Conservation (phyloP, 805 yeast genomes). For the Teunomyces barrocoloradensis region DNA sequence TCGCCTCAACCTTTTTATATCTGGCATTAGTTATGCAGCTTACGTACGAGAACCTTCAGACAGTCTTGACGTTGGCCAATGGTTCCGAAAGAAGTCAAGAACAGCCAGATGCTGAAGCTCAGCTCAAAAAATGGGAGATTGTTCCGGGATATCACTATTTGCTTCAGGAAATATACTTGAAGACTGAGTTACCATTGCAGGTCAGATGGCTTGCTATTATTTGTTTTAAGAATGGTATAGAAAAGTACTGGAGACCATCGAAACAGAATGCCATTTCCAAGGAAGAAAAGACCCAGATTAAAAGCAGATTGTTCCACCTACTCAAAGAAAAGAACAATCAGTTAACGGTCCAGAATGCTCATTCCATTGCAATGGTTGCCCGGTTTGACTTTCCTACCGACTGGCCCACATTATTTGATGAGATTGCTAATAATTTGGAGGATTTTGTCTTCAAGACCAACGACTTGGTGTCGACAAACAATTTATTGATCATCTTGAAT, state of each 20-base stretch:
- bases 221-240: conserved; percentile 84
- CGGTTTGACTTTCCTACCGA: conserved; percentile 82
- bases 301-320: conserved; percentile 53
- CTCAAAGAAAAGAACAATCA: conserved; percentile 72
- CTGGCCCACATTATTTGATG: conserved; percentile 82
- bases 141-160: conserved; percentile 56
- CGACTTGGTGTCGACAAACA: conserved; percentile 55
- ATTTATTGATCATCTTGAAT: conserved; percentile 64
- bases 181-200: conserved; percentile 56
- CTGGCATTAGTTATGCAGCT: neutral
- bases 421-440: conserved; percentile 46
- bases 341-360: conserved; percentile 79
- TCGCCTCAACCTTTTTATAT: neutral
- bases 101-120: conserved; percentile 67
- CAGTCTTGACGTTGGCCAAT: conserved; percentile 22
- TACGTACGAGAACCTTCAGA: neutral
- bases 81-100: conserved; percentile 44
- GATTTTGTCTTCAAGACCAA: conserved; percentile 38
- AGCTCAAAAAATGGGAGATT: conserved; percentile 67
- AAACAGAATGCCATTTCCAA: conserved; percentile 48
- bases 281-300: conserved; percentile 70
- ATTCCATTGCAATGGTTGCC: conserved; percentile 73
- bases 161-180: conserved; percentile 59
- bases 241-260: conserved; percentile 77
- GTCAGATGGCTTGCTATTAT: conserved; percentile 85